These are phyloP conservation scores for Penicillium oxalicum DNA, from an alignment of 2,329 filamentous ascomycete genomes.

Conservation along the genomic window DNA sequence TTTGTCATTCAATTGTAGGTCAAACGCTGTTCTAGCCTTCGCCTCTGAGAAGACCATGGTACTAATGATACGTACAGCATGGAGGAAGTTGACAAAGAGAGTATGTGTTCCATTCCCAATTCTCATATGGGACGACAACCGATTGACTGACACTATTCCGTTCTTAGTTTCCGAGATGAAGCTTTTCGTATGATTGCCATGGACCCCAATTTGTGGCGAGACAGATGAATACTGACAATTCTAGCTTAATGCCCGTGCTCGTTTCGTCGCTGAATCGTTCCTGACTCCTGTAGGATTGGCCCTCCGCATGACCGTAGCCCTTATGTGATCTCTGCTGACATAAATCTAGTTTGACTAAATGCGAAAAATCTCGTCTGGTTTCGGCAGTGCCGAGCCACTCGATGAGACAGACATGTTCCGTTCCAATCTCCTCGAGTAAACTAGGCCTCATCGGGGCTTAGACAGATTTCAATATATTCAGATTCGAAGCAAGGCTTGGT, in stretches of 20 bases:
- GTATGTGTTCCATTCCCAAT: constrained; percentile 34
- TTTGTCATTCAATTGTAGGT: constrained; percentile 85
- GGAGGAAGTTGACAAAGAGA: constrained; percentile 99
- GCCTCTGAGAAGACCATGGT: not conserved
- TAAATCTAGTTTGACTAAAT: constrained; percentile 27
- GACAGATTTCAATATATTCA: no score
- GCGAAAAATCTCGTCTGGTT: no score
- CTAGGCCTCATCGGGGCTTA: constrained; percentile 16
- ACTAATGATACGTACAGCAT: constrained; percentile 45
- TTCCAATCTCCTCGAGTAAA: constrained; percentile 13
- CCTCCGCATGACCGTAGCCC: not conserved
- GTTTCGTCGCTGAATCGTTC: constrained; percentile 98
- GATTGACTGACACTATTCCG: not conserved
- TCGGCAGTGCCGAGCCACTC: constrained; percentile 9
- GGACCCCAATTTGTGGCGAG: constrained; percentile 68
- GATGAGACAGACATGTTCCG: constrained; percentile 16
- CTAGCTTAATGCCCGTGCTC: constrained; percentile 26
- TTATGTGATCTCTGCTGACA: constrained; percentile 4
- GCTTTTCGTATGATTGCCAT: constrained; percentile 68
- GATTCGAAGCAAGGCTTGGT: no score
- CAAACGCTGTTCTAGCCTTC: not conserved
- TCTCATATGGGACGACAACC: no score
- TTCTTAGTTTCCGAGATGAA: constrained; percentile 78
- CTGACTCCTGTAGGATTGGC: constrained; percentile 68
- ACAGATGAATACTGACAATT: not conserved